phyloP scores from a whole-genome alignment of 2,329 filamentous ascomycete genomes.

The Microsporum ferrugineum region DNA sequence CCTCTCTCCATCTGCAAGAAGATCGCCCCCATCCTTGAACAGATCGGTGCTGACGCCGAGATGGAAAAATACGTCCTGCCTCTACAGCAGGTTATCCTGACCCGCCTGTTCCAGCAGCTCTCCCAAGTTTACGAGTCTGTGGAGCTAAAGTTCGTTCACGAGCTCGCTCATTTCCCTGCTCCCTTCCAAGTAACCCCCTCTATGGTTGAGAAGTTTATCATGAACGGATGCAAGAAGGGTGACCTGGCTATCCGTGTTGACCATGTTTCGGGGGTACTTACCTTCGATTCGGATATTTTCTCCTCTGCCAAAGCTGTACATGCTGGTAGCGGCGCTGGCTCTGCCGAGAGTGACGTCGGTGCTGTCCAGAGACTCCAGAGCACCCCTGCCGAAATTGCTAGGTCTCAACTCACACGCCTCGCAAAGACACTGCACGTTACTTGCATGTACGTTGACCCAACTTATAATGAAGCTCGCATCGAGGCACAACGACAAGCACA shows the following conservation, averaged over 20 bases:
- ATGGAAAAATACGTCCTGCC: constrained; percentile 96
- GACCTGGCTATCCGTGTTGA: constrained; percentile 93
- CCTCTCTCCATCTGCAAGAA: constrained; percentile 97
- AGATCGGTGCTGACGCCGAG: constrained; percentile 87
- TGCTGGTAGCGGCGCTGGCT: constrained; percentile 70
- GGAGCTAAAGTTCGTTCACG: constrained; percentile 83
- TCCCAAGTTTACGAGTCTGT: constrained; percentile 99
- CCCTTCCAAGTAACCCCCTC: constrained; percentile 84
- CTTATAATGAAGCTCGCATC: constrained; percentile 69
- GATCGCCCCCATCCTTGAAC: constrained; percentile 86
- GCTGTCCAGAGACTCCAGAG: constrained; percentile 92
- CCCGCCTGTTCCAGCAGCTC: constrained; percentile 94
- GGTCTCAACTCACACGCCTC: constrained; percentile 82
- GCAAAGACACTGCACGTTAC: constrained; percentile 85
- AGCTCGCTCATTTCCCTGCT: constrained; percentile 89
- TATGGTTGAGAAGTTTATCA: constrained; percentile 99
- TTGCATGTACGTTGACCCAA: constrained; percentile 88
- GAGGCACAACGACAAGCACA: constrained; percentile 71
- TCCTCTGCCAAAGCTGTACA: constrained; percentile 89
- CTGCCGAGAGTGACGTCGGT: constrained; percentile 71
- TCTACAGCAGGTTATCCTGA: constrained; percentile 96
- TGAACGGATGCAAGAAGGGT: constrained; percentile 99
- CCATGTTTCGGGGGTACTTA: constrained; percentile 86
- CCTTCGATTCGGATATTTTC: constrained; percentile 97
- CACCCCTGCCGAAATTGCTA: constrained; percentile 94